Base-by-base conservation (phyloP, 768 basidiomycete genomes). In the Leccinum rimulosum region DNA sequence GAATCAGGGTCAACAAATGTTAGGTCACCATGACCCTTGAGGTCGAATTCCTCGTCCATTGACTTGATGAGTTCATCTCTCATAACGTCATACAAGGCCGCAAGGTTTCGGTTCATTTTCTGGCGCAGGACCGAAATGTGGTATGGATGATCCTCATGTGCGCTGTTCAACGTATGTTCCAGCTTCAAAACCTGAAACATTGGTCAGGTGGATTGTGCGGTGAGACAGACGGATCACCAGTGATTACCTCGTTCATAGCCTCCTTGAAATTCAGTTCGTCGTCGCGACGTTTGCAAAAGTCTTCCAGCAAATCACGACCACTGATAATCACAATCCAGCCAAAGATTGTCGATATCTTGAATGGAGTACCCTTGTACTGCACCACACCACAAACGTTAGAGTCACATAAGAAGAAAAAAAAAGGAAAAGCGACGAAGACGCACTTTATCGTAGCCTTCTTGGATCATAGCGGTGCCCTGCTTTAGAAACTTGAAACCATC, bases 271-370 rank as follows among this genome's bases (percentile, higher is more conserved):
- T 79, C 14, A 82, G 60, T 17, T 66, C 64, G 28, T 75, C 74
- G 17, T 80, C 77, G 0, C 76, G 69, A 15, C 75, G 75, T 54
- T 69, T 77, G 12, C 72, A 67, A n/a, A 82, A 45, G 30, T 82
- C 81, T 7, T 80, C 75, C 19, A 79, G 63, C 9, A 70, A 55
- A n/a, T 68, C 58, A 1, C 58, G 63, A 6, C 73, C 70, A 9
- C 67, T 70, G 1, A 76, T 62, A 14, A 83, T 49, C 14, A 82
- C 73, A 1, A 73, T 61, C 82, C 82, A 83, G 40, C 63, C 62
- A 12, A 55, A 50, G 19, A 70, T 30, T 1, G 55, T 60, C 0
- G 75, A 58, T 10, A 75, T 62, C 50, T 74, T 35, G 33, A 35
- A 35, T 0, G 33, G 33, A 35, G 33, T 35, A 12, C 33, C 33